A percentile compares a stretch with the other conserved stretches of the same genome.
These are phyloP conservation scores for Cairneyella variabilis DNA, from an alignment of 495 filamentous ascomycete genomes.

Conservation along the genomic window DNA sequence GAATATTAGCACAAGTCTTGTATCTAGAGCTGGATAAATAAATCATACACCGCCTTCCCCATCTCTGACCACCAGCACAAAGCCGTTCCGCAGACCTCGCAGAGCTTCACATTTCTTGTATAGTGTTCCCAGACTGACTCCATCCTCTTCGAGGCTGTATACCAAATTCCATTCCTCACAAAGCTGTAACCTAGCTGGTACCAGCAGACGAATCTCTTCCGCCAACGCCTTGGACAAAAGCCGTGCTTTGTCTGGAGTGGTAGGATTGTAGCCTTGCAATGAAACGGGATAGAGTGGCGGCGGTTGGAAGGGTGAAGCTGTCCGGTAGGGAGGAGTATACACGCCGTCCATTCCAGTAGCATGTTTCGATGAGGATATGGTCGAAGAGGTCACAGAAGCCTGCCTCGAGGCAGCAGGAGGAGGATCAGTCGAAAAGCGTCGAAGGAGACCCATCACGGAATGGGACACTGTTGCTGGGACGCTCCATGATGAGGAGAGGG, in stretches of 20 bases:
- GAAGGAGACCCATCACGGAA: constrained; percentile 22
- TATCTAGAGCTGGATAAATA: neutral
- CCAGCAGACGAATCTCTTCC: constrained; percentile 88
- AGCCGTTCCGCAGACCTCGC: constrained; percentile 69
- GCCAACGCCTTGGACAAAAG: constrained; percentile 71
- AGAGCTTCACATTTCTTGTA: constrained; percentile 69
- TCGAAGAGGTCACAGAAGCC: neutral
- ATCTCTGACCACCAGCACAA: constrained; percentile 83
- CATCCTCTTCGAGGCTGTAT: constrained; percentile 92
- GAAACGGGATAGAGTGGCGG: constrained; percentile 54
- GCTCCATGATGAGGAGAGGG: constrained; percentile 17
- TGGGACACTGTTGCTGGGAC: constrained; percentile 16
- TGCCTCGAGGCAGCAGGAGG: neutral
- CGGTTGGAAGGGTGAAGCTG: constrained; percentile 57
- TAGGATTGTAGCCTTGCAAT: constrained; percentile 35
- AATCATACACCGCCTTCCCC: constrained; percentile 63
- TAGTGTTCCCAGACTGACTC: constrained; percentile 79
- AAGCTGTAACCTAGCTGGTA: constrained; percentile 82
- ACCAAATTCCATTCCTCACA: constrained; percentile 80
- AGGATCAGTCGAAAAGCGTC: constrained; percentile 25
- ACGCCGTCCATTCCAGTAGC: constrained; percentile 16
- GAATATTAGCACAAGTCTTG: neutral
- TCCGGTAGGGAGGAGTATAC: constrained; percentile 44
- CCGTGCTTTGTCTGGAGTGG: constrained; percentile 28
- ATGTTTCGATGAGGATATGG: neutral